These are phyloP conservation scores for Umbelopsis sp. DNA, from an alignment of 371 early-diverging fungal genomes.

Conservation along the genomic window DNA sequence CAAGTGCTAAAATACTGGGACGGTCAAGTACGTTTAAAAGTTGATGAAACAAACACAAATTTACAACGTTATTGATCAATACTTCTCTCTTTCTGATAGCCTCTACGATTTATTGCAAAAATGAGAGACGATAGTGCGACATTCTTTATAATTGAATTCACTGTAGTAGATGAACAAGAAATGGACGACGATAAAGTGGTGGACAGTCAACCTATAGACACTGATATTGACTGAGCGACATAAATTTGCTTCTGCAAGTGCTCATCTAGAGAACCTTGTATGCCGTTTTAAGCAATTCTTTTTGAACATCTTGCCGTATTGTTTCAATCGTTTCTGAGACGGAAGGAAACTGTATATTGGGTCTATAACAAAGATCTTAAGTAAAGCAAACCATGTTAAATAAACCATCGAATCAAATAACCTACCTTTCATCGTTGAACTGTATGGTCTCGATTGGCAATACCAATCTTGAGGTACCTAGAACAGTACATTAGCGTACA, in stretches of 20 bases:
- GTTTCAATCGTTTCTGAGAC: constrained; percentile 33
- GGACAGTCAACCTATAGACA: not conserved
- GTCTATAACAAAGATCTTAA: constrained; percentile 3
- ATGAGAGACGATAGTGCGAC: constrained; percentile 45
- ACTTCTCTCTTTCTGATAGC: constrained; percentile 32
- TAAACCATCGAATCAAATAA: not conserved
- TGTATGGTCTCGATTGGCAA: constrained; percentile 54
- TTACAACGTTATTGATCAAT: not conserved
- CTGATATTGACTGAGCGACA: not conserved
- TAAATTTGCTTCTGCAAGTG: constrained; percentile 4
- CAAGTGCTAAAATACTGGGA: constrained; percentile 68
- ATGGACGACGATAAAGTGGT: not conserved
- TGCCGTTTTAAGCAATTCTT: constrained; percentile 35
- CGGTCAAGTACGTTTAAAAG: constrained; percentile 51
- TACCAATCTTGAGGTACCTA: constrained; percentile 57
- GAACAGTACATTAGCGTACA: not conserved
- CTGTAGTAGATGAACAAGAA: constrained; percentile 40
- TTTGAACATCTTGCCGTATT: constrained; percentile 32
- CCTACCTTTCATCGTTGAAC: constrained; percentile 38
- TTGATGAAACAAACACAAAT: not conserved
- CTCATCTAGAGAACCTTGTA: constrained; percentile 21
- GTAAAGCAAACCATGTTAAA: not conserved
- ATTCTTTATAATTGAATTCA: constrained; percentile 65
- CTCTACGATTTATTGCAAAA: constrained; percentile 60
- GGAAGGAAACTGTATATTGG: constrained; percentile 36